Conservation (phyloP, 176 grass and related monocot genomes). For the Elaeis guineensis region DNA sequence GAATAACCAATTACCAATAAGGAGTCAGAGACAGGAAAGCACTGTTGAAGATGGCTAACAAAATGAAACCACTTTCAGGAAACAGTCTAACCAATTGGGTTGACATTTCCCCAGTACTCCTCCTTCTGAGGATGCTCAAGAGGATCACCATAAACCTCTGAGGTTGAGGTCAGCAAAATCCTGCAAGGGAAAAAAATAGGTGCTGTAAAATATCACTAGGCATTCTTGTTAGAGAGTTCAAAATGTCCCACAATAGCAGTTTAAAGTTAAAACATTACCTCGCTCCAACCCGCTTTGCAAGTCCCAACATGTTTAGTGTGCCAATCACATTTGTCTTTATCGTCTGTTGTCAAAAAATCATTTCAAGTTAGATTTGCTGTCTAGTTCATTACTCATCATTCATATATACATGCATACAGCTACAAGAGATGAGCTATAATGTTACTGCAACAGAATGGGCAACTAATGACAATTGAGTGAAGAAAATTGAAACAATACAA, state of each 20-base stretch:
- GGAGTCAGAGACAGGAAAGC: conserved; percentile 10
- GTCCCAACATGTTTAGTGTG: conserved; percentile 91
- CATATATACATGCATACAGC: no score
- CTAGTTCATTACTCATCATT: no score
- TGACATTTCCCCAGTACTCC: conserved; percentile 92
- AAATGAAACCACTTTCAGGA: not conserved
- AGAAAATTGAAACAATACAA: no score
- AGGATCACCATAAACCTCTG: conserved; percentile 93
- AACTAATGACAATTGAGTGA: no score
- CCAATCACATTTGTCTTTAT: conserved; percentile 97
- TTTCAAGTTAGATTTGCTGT: no score
- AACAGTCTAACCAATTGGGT: conserved; percentile 59
- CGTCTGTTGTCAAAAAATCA: conserved; percentile 17
- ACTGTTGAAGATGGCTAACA: conserved; percentile 3
- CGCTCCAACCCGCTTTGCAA: conserved; percentile 83
- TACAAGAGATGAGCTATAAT: no score
- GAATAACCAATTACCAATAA: no score
- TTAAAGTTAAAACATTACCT: conserved; percentile 25
- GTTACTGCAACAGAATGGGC: no score
- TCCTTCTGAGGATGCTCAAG: conserved; percentile 95
- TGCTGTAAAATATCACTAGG: not conserved
- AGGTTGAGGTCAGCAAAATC: conserved; percentile 79
- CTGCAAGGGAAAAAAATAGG: conserved; percentile 11
- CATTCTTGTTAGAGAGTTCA: no score
- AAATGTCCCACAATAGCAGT: no score